Percentiles rank a stretch among this genome's conserved stretches.
Evolutionary conservation across 2,329 filamentous ascomycete species (phyloP).

Genomic region (Aureobasidium musti): DNA sequence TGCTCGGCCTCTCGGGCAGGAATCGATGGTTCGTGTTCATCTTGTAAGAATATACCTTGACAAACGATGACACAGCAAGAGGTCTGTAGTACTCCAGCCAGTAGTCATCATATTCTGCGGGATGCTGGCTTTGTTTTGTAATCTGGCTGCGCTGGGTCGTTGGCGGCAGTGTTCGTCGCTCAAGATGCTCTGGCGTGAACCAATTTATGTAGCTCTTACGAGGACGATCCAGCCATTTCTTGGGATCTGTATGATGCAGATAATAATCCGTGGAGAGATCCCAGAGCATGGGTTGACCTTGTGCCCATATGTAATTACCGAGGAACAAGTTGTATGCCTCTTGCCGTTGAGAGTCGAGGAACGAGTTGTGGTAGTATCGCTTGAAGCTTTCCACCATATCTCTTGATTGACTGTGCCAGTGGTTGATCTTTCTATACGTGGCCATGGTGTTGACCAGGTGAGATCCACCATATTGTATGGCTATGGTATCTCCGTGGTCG

Average conservation of each 20-base stretch:
- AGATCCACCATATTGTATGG: constrained; percentile 94
- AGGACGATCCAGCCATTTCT: constrained; percentile 65
- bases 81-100: constrained; percentile 98
- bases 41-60: constrained; percentile 89
- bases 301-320: constrained; percentile 87
- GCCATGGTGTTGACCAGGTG: constrained; percentile 99
- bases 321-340: constrained; percentile 98
- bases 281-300: constrained; percentile 94
- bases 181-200: constrained; percentile 75
- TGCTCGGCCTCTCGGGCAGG: constrained; percentile 66
- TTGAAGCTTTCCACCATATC: constrained; percentile 99
- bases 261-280: constrained; percentile 95
- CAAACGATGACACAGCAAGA: constrained; percentile 79
- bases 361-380: constrained; percentile 98
- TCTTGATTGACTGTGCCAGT: constrained; percentile 95
- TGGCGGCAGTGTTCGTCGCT: constrained; percentile 62
- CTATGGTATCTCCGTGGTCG: constrained; percentile 96
- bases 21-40: constrained; percentile 89
- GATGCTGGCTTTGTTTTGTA: not conserved
- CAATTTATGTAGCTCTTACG: constrained; percentile 79
- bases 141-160: constrained; percentile 40
- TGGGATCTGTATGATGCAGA: constrained; percentile 84
- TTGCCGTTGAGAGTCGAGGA: constrained; percentile 94
- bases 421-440: constrained; percentile 97
- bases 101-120: constrained; percentile 74